Percentiles rank a stretch among this genome's conserved stretches.
phyloP scores from a whole-genome alignment of 2,329 filamentous ascomycete genomes.

The Exophiala calicioides region DNA sequence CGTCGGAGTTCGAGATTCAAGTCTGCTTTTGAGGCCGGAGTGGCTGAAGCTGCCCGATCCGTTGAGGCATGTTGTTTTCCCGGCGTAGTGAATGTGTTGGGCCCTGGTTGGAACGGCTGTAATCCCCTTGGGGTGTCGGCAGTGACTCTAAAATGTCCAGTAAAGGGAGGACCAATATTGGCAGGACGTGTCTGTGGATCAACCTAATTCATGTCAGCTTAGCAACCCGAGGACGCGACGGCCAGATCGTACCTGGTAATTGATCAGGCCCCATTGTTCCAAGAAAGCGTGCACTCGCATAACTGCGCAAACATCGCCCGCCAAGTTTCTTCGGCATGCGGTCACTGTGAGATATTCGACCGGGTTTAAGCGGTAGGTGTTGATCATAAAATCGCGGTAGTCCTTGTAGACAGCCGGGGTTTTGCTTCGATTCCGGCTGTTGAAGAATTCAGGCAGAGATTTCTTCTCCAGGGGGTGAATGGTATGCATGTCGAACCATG shows the following conservation, averaged over 20 bases:
- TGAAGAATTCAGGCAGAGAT: conserved; percentile 96
- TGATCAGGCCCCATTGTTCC: conserved; percentile 98
- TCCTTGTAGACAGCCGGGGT: conserved; percentile 97
- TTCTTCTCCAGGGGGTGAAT: conserved; percentile 92
- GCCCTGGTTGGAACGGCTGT: conserved; percentile 90
- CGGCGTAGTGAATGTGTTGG: conserved; percentile 66
- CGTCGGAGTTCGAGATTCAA: conserved; percentile 90
- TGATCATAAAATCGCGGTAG: conserved; percentile 99
- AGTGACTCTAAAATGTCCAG: conserved; percentile 93
- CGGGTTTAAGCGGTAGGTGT: conserved; percentile 95
- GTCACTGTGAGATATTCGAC: conserved; percentile 96
- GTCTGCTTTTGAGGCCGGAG: conserved; percentile 70
- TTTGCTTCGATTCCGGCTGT: conserved; percentile 96
- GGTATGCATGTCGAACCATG: conserved; percentile 97
- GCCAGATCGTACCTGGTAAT: conserved; percentile 76
- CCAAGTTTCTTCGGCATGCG: conserved; percentile 89
- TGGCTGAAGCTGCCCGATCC: conserved; percentile 67
- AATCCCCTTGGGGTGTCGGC: conserved; percentile 93
- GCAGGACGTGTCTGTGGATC: conserved; percentile 94
- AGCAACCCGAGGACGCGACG: not conserved
- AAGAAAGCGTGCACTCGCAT: conserved; percentile 98
- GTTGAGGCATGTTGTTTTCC: conserved; percentile 67
- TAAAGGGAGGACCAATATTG: conserved; percentile 93
- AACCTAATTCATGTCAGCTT: conserved; percentile 63
- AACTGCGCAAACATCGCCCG: conserved; percentile 96